Conservation (phyloP, 2,329 filamentous ascomycete species). For the Passalora sequoiae region DNA sequence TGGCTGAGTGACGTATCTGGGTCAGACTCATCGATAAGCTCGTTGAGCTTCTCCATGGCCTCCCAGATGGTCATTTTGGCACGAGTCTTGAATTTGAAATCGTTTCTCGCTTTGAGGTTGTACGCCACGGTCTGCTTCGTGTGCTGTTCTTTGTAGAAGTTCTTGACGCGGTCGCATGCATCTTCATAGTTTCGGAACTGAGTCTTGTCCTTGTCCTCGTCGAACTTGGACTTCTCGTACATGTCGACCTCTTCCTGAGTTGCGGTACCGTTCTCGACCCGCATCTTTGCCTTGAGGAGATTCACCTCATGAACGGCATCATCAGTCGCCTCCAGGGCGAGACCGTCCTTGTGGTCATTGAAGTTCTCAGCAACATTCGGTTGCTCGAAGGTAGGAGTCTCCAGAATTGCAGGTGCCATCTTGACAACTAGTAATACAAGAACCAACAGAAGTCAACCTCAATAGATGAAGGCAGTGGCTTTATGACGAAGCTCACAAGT, state of each 20-base stretch:
- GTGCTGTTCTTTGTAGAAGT: conserved; percentile 73
- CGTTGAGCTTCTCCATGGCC: conserved; percentile 89
- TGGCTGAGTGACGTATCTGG: conserved; percentile 82
- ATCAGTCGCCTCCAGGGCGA: conserved; percentile 54
- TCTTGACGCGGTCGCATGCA: conserved; percentile 77
- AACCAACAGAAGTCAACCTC: not conserved
- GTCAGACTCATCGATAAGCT: conserved; percentile 83
- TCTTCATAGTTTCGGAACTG: conserved; percentile 78
- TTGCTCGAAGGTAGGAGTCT: conserved; percentile 22
- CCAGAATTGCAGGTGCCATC: conserved; percentile 45
- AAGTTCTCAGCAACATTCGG: conserved; percentile 42
- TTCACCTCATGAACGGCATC: conserved; percentile 59
- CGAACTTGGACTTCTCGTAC: conserved; percentile 61
- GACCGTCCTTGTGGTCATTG: conserved; percentile 50
- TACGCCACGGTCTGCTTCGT: conserved; percentile 73
- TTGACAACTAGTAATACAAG: conserved; percentile 15
- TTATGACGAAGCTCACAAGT: no score
- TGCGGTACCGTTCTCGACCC: conserved; percentile 44
- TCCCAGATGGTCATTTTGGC: conserved; percentile 83
- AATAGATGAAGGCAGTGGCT: not conserved
- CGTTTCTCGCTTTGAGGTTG: conserved; percentile 73
- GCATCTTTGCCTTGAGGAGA: conserved; percentile 52
- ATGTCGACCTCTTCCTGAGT: conserved; percentile 45
- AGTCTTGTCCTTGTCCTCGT: conserved; percentile 70
- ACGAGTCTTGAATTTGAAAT: conserved; percentile 62